phyloP scores from a whole-genome alignment of 805 yeast genomes.

The Myxozyma vanderwaltii region DNA sequence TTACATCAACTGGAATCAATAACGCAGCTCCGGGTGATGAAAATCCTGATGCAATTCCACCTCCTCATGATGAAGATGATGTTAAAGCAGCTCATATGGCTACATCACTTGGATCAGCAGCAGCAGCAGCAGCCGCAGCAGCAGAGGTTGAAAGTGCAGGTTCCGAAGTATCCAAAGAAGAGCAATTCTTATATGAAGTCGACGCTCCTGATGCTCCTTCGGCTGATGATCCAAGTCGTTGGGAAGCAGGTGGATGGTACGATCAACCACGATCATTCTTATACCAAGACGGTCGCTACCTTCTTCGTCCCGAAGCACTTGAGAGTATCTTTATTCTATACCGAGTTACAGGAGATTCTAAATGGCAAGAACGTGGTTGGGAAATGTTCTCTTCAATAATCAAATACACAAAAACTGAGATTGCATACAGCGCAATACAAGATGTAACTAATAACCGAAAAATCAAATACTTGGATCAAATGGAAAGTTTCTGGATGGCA shows the following conservation, averaged over 20 bases:
- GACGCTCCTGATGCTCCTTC: constrained; percentile 8
- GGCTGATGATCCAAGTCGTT: constrained; percentile 7
- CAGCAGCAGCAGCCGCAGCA: constrained; percentile 1
- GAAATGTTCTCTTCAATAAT: constrained; percentile 48
- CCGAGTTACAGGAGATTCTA: constrained; percentile 59
- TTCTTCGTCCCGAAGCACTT: constrained; percentile 62
- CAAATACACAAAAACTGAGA: constrained; percentile 41
- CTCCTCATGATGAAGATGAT: constrained; percentile 9
- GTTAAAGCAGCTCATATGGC: background rate
- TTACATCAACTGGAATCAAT: background rate
- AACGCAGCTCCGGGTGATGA: constrained; percentile 14
- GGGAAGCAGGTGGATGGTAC: constrained; percentile 33
- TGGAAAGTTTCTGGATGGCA: constrained; percentile 55
- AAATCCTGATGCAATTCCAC: constrained; percentile 9
- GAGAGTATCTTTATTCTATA: constrained; percentile 63
- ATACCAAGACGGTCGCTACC: constrained; percentile 40
- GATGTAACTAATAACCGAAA: constrained; percentile 45
- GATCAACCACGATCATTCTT: constrained; percentile 32
- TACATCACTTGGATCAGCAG: background rate
- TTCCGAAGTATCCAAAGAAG: background rate
- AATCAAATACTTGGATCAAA: constrained; percentile 37
- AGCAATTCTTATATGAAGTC: background rate
- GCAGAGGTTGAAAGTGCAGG: constrained; percentile 3
- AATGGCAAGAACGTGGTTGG: constrained; percentile 61
- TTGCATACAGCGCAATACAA: constrained; percentile 46